Base-by-base conservation (phyloP, 371 early-diverging fungal species). In the Funneliformis caledonium region DNA sequence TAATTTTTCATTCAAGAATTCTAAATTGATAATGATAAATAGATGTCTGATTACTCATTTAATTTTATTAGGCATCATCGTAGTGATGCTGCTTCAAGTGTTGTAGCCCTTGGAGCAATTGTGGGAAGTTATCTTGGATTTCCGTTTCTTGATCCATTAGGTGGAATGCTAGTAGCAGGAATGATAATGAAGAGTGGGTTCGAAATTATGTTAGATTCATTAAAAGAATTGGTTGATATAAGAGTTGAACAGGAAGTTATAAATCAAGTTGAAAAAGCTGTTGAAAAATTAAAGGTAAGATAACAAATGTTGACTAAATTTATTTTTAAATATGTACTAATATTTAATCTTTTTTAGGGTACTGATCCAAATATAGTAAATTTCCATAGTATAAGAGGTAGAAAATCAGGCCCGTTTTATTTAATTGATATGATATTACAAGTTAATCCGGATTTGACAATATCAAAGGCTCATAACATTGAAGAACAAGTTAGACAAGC, bases 91-190 rank as follows among this genome's bases (percentile, higher is more conserved):
- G 85, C 87, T 85, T 89, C 93, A 19, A 91, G 91, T 69, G 67
- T 89, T n/a, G 89, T 93, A 26, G 90, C 93, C 0, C 83, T 91
- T 0, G 89, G 85, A 33, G 91, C 92, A 6, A 91, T 93, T 68
- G 88, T 85, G 22, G 93, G 92, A 4, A 87, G 89, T 16, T 87
- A 88, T 80, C 82, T 89, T 65, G 93, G 93, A 10, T 81, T 92
- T n/a, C 91, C 92, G 22, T 83, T 92, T 26, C 84, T 93, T 12
- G 93, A 93, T 78, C 92, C 93, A 12, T 50, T 93, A 22, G 93
- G 93, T 37, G 93, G 93, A 5, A 80, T 93, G 16, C 82, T 87
- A 2, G 92, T 93, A 9, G 86, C 91, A 14, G 89, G 86, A 19
- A 88, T 92, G 86, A 85, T 93, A 72, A 80, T 90, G 45, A 88